A percentile compares a stretch with the other conserved stretches of the same genome.
Conservation (phyloP, 257 asterid genomes). For the Salvia miltiorrhiza region DNA sequence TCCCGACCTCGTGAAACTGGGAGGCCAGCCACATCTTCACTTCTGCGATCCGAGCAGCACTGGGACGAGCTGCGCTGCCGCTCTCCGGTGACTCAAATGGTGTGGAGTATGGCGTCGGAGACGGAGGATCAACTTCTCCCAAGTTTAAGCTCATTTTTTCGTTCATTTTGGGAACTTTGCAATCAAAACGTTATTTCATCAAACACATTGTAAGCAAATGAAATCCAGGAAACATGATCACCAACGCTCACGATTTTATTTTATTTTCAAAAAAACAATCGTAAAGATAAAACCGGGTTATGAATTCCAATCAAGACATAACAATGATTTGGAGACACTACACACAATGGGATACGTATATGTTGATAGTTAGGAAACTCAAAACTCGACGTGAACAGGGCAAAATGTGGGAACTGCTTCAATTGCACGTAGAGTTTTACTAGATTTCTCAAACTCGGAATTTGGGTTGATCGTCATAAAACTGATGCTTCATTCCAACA, state of each 20-base stretch:
- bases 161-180: neutral
- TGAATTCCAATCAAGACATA: neutral
- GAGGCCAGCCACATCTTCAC: conserved; percentile 83
- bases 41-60: conserved; percentile 66
- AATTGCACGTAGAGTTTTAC: neutral
- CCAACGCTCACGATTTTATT: neutral
- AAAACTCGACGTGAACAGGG: neutral
- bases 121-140: conserved; percentile 43
- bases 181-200: neutral
- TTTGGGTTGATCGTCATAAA: neutral
- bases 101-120: conserved; percentile 35
- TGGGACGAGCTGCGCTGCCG: conserved; percentile 40
- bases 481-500: neutral
- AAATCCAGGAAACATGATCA: neutral
- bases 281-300: neutral
- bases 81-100: conserved; percentile 48
- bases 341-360: neutral
- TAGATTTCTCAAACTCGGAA: neutral
- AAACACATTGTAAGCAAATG: neutral
- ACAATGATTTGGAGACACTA: neutral
- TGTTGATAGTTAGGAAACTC: neutral
- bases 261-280: no score
- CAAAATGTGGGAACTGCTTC: neutral
- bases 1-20: conserved; percentile 79
- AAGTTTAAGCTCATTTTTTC: conserved; percentile 49